Evolutionary conservation across 176 grass and related monocot genomes (phyloP), one percentile per base, ranked within the genome.

Genomic region (Aechmea fasciata): DNA sequence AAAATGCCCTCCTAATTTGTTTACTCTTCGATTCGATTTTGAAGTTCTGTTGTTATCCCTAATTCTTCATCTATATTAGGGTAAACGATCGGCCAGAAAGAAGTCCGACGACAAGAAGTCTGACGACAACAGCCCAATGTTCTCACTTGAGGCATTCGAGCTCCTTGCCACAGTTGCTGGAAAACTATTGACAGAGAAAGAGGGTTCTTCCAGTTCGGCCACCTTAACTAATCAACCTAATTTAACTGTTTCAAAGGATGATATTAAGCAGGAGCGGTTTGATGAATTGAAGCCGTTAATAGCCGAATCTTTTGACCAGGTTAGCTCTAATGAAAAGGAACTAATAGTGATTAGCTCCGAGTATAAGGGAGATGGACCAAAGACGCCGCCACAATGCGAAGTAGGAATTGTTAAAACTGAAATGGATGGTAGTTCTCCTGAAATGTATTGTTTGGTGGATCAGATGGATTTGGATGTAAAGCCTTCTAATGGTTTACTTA

Each of bases 91-190:
- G 26, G 80, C 63, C 70, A 82, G 89, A 79, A 99, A 85, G 87
- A 99, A 92, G 86, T 69, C 28, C 47, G 76, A 75, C 17, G 78
- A 88, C 55, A 83, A 64, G 87, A 99, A 92, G 86, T 69, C 48
- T 25, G 71, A 75, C 13, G 78, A 88, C 55, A 81, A 67, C 33
- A 41, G 33, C 33, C 33, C 33, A 7, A 41, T 41, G 33, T 41
- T 41, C 33, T 77, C 79, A 73, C 50, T 84, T 90, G 89, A 79
- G 83, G 82, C 94, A 62, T 87, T 97, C 71, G 89, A 97, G 71
- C 83, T 99, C 62, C 87, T 99, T 51, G 94, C 94, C 14, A 88
- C 83, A 41, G 75, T 99, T 65, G 94, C 94, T 6, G 87, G 94
- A 20, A 90, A 90, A 73, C 77, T 99, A 80, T 77, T 99, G 68